Conservation (phyloP, 2,329 filamentous ascomycete genomes). For the Fusarium marasasianum region DNA sequence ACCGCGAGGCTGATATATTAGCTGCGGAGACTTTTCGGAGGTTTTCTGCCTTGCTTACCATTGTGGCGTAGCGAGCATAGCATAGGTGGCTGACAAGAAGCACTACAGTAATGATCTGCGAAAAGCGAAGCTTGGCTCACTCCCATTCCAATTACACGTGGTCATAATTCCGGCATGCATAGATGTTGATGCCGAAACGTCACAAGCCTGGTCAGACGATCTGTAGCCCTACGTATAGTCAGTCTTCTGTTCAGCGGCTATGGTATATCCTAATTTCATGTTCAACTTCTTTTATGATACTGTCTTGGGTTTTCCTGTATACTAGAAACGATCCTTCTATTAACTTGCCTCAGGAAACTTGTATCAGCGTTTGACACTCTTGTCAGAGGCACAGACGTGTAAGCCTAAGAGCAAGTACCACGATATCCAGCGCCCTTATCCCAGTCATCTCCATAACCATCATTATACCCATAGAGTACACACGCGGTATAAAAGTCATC, state of each 20-base stretch:
- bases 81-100: not conserved
- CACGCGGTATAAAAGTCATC: not conserved
- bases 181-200: not conserved
- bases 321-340: too few relatives aligned
- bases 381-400: too few relatives aligned
- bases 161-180: too few relatives aligned
- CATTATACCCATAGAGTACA: not conserved
- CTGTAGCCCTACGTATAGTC: not conserved
- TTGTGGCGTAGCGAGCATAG: not conserved
- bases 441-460: not conserved
- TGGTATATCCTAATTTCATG: too few relatives aligned
- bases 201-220: not conserved
- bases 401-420: not conserved
- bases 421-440: not conserved
- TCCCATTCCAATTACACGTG: fast-evolving
- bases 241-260: not conserved
- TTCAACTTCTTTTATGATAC: not conserved
- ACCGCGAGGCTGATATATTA: not conserved
- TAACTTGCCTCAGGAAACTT: fast-evolving
- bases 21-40: not conserved
- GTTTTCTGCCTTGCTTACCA: not conserved
- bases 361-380: too few relatives aligned
- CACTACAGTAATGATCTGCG: not conserved
- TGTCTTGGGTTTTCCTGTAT: not conserved
- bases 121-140: not conserved